phyloP scores from a whole-genome alignment of 1,139 yeast species.

The Suhomyces yuchorum region DNA sequence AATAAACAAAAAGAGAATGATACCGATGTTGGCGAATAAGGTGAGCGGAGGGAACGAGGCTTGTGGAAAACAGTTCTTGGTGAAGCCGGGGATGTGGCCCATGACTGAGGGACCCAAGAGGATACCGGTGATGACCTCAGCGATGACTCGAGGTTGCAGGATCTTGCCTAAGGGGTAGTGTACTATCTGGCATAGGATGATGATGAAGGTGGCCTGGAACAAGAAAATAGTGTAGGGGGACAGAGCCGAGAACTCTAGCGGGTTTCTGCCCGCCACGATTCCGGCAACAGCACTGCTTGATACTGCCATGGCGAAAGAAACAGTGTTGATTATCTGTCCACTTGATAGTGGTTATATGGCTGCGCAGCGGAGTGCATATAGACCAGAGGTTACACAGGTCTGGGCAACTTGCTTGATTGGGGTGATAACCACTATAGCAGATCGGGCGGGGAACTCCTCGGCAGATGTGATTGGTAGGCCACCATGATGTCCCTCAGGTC shows the following conservation, averaged over 20 bases:
- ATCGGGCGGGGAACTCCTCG: neutral
- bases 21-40: slow-evolving; percentile 70
- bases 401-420: neutral
- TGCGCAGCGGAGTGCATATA: neutral
- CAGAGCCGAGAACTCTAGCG: slow-evolving; percentile 56
- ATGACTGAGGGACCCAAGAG: slow-evolving; percentile 68
- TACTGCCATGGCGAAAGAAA: slow-evolving; percentile 25
- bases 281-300: slow-evolving; percentile 51
- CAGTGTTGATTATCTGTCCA: neutral
- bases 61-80: slow-evolving; percentile 61
- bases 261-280: slow-evolving; percentile 71
- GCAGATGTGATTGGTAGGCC: neutral
- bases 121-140: slow-evolving; percentile 77
- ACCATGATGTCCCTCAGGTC: neutral
- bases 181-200: slow-evolving; percentile 53
- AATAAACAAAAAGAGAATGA: slow-evolving; percentile 70
- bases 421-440: neutral
- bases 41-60: slow-evolving; percentile 65
- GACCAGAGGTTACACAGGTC: neutral
- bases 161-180: slow-evolving; percentile 60
- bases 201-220: slow-evolving; percentile 60
- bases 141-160: slow-evolving; percentile 75
- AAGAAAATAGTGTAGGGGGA: slow-evolving; percentile 63
- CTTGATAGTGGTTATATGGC: neutral
- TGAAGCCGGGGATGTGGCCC: slow-evolving; percentile 70